Evolutionary conservation across 345 rosid genomes (phyloP).

Genomic region (Carallia pectinifolia): DNA sequence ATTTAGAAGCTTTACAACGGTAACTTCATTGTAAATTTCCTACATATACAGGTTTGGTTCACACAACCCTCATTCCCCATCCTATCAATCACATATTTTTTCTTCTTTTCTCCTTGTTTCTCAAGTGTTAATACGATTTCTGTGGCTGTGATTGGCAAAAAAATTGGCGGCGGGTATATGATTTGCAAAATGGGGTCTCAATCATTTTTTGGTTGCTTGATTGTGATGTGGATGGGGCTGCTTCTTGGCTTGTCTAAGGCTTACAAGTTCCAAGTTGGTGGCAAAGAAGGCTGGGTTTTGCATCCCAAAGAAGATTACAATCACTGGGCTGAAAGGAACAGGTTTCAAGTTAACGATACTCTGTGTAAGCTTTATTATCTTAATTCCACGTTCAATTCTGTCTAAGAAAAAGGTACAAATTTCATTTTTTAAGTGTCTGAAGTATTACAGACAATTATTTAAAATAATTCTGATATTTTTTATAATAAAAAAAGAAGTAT

Average conservation of each 20-base stretch:
- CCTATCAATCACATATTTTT: background rate
- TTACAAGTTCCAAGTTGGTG: conserved; percentile 61
- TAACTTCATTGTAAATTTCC: conserved; percentile 21
- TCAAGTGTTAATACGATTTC: background rate
- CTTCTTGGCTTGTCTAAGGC: conserved; percentile 28
- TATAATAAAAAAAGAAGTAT: too few species aligned
- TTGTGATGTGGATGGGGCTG: conserved; percentile 11
- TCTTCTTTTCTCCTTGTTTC: background rate
- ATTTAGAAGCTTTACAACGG: conserved; percentile 29
- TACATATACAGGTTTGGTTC: conserved; percentile 24
- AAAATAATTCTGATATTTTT: too few species aligned
- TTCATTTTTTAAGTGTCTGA: too few species aligned
- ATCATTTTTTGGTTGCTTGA: conserved; percentile 13
- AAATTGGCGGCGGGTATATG: too few species aligned
- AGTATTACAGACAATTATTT: too few species aligned
- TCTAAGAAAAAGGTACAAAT: too few species aligned
- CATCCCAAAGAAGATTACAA: conserved; percentile 61
- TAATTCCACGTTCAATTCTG: background rate
- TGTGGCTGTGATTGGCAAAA: background rate
- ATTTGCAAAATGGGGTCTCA: conserved; percentile 30
- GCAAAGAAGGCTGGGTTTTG: conserved; percentile 73
- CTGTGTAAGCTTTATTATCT: conserved; percentile 44
- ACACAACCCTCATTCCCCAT: background rate
- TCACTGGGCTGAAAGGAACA: conserved; percentile 77
- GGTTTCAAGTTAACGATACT: conserved; percentile 85